These are phyloP conservation scores for Kuraishia piskuri DNA, from an alignment of 805 yeast species.

Conservation along the genomic window DNA sequence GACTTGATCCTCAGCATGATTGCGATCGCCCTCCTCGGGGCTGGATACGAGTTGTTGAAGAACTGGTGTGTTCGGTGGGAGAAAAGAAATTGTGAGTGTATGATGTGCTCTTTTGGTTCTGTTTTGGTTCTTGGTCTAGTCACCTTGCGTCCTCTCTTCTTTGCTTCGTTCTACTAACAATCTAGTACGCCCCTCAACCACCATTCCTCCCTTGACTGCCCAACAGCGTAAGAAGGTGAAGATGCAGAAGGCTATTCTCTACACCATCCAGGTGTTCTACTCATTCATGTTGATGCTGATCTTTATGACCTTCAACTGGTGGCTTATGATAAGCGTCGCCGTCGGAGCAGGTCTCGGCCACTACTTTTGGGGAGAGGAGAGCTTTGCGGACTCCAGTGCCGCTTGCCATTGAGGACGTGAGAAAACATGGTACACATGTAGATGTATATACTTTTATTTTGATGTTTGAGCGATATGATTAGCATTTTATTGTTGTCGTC, in stretches of 20 bases:
- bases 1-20: constrained; percentile 26
- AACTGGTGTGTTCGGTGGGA: constrained; percentile 16
- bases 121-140: too few relatives aligned
- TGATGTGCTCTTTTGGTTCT: background rate
- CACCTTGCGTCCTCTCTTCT: too few relatives aligned
- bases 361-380: constrained; percentile 14
- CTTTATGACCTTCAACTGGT: constrained; percentile 38
- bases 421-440: too few relatives aligned
- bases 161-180: too few relatives aligned
- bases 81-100: background rate
- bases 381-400: background rate
- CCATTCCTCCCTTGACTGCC: constrained; percentile 6
- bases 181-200: too few relatives aligned
- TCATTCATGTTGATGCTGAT: constrained; percentile 38
- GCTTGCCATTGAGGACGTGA: background rate
- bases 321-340: constrained; percentile 36
- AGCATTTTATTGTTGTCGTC: too few relatives aligned
- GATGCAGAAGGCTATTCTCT: constrained; percentile 20
- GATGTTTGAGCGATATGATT: too few relatives aligned
- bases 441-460: too few relatives aligned
- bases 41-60: constrained; percentile 29
- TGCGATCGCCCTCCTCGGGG: constrained; percentile 20
- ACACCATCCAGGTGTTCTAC: constrained; percentile 33
- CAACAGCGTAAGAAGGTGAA: constrained; percentile 8
- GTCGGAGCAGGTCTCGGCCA: constrained; percentile 32